Evolutionary conservation across 305 asterid genomes (phyloP), one percentile per base, ranked within the genome.

Genomic region (Withania somnifera): DNA sequence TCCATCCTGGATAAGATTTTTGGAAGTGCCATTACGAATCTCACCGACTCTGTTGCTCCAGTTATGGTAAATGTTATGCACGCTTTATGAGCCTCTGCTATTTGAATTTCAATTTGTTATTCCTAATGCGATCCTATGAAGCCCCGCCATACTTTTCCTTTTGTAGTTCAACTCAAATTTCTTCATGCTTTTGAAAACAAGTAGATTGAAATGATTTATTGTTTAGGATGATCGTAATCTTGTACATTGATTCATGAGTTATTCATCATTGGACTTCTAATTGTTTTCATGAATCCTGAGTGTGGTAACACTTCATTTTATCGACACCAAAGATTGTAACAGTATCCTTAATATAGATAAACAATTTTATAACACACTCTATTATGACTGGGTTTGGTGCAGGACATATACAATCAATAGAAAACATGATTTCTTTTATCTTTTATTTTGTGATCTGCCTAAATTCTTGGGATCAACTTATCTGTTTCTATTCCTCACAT

Each of bases 1-100:
- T 91, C 95, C 77, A 85, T 90, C 38, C 86, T 97, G 57, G 97
- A 90, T 28, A 91, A 92, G 88, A 88, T 93, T 75, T 89, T 97
- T 86, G 89, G 97, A 79, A 88, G 90, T 87, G 85, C 92, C 42
- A 73, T 87, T 77, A 79, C 97, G 47, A 87, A 84, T 76, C 90
- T 75, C 73, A 84, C 86, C 73, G 84, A 83, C 66, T 79, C 93
- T 77, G 79, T 30, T 20, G 84, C 83, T 86, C 80, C 86, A 54
- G 80, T 83, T 78, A 89, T 90, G 97, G 98, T 93, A 90, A 83
- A 78, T 40, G n/a, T 51, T 52, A 28, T 66, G 50, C 64, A 60
- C 13, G 1, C 77, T 51, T 56, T 36, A 30, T 67, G 73, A 78
- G 52, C 24, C 42, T 69, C 11, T 57, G 42, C 78, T n/a, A 63